Percentiles rank a stretch among this genome's conserved stretches.
These are phyloP conservation scores for Naganishia sp. DNA, from an alignment of 1,284 basidiomycete genomes.

Conservation along the genomic window DNA sequence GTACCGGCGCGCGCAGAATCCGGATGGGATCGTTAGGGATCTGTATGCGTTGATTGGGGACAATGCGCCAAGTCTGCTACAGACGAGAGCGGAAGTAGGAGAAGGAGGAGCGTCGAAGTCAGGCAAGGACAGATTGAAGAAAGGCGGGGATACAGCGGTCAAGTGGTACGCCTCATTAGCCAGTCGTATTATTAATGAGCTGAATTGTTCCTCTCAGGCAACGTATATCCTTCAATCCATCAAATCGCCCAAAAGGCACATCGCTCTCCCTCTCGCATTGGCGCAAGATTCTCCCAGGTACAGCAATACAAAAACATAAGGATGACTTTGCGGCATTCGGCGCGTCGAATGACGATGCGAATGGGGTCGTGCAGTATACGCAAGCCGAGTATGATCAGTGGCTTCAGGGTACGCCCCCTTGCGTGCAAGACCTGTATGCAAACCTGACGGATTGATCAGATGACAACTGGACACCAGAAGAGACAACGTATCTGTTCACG, in stretches of 20 bases:
- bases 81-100: conserved; percentile 31
- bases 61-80: conserved; percentile 74
- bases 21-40: conserved; percentile 80
- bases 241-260: conserved; percentile 23
- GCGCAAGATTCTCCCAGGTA: conserved; percentile 5
- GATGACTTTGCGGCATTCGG: conserved; percentile 69
- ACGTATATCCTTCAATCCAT: conserved; percentile 64
- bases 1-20: background rate
- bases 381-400: conserved; percentile 85
- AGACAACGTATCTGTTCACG: conserved; percentile 90
- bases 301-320: conserved; percentile 35
- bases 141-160: conserved; percentile 36
- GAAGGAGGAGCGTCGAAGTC: conserved; percentile 61
- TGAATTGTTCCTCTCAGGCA: conserved; percentile 61
- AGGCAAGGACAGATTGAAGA: conserved; percentile 69
- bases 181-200: background rate
- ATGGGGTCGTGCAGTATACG: conserved; percentile 75
- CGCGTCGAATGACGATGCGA: conserved; percentile 33
- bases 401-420: conserved; percentile 63
- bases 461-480: conserved; percentile 85
- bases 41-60: conserved; percentile 91
- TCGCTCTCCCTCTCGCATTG: conserved; percentile 22
- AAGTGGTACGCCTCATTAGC: no score
- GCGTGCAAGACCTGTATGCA: background rate
- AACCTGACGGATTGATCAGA: conserved; percentile 57